Evolutionary conservation across 768 basidiomycete genomes (phyloP).

Genomic region (Suillus subaureus): DNA sequence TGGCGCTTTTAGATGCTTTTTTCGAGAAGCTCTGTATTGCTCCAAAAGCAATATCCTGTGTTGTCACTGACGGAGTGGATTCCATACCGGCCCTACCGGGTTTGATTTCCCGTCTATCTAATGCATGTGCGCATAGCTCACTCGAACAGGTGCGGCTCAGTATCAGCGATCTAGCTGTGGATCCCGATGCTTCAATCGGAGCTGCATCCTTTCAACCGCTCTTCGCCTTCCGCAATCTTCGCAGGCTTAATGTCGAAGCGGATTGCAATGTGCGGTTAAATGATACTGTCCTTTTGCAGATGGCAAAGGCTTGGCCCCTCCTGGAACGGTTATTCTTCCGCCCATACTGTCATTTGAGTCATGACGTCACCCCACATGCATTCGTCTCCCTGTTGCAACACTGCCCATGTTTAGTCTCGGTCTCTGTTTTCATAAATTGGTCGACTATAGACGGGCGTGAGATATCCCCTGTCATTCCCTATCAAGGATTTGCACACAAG

Average conservation of each 20-base stretch:
- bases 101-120: neutral
- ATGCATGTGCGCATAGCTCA: neutral
- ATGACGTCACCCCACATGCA: neutral
- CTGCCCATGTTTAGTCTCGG: neutral
- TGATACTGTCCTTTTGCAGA: constrained; percentile 4
- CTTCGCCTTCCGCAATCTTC: neutral
- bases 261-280: neutral
- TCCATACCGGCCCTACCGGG: neutral
- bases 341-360: neutral
- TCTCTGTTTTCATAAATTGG: neutral
- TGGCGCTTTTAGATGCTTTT: neutral
- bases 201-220: neutral
- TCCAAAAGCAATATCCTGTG: neutral
- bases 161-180: neutral
- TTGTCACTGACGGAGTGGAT: neutral
- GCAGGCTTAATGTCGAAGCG: neutral
- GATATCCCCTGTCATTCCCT: neutral
- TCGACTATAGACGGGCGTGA: neutral
- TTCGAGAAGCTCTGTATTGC: neutral
- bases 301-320: constrained; percentile 2
- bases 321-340: neutral
- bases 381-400: neutral
- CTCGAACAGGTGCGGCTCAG: neutral
- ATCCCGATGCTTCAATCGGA: neutral
- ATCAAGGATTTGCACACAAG: constrained; percentile 2